Evolutionary conservation across 2,329 filamentous ascomycete genomes (phyloP), one percentile per base, ranked within the genome.

Genomic region (Tolypocladium ophioglossoides): DNA sequence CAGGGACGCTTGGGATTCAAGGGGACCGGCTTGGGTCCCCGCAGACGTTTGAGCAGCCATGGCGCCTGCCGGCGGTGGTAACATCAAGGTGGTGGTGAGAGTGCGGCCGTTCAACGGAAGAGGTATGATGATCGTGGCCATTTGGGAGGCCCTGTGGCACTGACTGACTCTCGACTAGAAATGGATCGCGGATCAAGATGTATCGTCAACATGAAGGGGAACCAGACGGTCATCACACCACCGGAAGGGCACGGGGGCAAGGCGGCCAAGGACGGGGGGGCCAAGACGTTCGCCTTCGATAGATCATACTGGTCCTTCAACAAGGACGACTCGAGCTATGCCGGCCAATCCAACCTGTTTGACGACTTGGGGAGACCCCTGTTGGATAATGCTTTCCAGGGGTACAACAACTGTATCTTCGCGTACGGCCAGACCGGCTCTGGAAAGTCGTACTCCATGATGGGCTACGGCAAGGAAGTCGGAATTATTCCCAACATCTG

Each of bases 341-440:
- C 94, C 47, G 90, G 89, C 20, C 94, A 99, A 69, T 87, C 92
- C 56, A 82, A 94, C 66, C 78, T 99, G 20, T 95, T 96, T 70
- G 79, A 84, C 53, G 94, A 97, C 68, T 74, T 99, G 58, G 94
- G 94, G 58, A 83, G 84, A 62, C 94, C 94, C 52, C 79, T 99
- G 55, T 80, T 99, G 61, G 92, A 99, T 74, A 99, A 99, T 81
- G 94, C 94, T 20, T 99, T 99, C 68, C 84, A 92, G 65, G 94
- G 94, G 47, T 99, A 97, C 76, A 97, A 99, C 78, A 99, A 97
- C 72, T 99, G 94, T 78, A 99, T 99, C 66, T 99, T 99, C 69
- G 94, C 94, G 16, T 99, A 99, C 68, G 94, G 94, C 20, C 94
- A 99, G 75, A 99, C 94, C 2, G 94, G 94, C 62, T 97, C 94